Conservation (phyloP, 805 yeast genomes). For the Hanseniaspora pseudoguilliermondii region DNA sequence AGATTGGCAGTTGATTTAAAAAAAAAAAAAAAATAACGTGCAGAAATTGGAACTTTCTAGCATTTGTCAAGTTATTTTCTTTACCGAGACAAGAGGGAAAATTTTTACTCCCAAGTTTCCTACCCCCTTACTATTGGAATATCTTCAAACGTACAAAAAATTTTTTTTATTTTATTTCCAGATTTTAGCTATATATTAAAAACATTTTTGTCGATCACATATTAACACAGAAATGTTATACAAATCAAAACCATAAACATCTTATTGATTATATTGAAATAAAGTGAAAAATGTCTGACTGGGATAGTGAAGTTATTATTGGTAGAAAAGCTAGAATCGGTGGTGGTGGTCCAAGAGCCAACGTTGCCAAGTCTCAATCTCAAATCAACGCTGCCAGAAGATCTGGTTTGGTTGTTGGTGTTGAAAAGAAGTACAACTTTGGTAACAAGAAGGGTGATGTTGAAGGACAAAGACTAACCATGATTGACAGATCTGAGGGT, state of each 20-base stretch:
- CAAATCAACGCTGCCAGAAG: slow-evolving; percentile 91
- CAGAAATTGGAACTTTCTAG: too few species aligned
- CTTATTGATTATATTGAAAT: background rate
- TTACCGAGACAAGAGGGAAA: too few species aligned
- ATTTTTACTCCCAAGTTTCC: too few species aligned
- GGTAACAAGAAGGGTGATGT: slow-evolving; percentile 50
- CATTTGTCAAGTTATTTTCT: too few species aligned
- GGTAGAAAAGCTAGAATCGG: slow-evolving; percentile 85
- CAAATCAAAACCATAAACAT: background rate
- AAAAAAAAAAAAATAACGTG: too few species aligned
- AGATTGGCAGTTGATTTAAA: too few species aligned
- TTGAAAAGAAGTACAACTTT: slow-evolving; percentile 80
- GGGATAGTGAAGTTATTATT: slow-evolving; percentile 84
- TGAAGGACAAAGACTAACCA: slow-evolving; percentile 91
- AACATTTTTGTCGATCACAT: too few species aligned
- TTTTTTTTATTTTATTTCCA: too few species aligned
- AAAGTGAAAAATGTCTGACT: slow-evolving; percentile 43
- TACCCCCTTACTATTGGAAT: too few species aligned
- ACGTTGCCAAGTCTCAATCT: slow-evolving; percentile 64
- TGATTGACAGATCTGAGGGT: slow-evolving; percentile 71
- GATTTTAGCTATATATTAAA: too few species aligned
- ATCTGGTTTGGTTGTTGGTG: slow-evolving; percentile 74
- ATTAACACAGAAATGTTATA: too few species aligned
- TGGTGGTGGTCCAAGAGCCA: slow-evolving; percentile 74
- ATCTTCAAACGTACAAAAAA: too few species aligned